Percentiles rank a stretch among this genome's conserved stretches.
These are phyloP conservation scores for Pseudohalonectria lignicola DNA, from an alignment of 2,329 filamentous ascomycete species.

Conservation along the genomic window DNA sequence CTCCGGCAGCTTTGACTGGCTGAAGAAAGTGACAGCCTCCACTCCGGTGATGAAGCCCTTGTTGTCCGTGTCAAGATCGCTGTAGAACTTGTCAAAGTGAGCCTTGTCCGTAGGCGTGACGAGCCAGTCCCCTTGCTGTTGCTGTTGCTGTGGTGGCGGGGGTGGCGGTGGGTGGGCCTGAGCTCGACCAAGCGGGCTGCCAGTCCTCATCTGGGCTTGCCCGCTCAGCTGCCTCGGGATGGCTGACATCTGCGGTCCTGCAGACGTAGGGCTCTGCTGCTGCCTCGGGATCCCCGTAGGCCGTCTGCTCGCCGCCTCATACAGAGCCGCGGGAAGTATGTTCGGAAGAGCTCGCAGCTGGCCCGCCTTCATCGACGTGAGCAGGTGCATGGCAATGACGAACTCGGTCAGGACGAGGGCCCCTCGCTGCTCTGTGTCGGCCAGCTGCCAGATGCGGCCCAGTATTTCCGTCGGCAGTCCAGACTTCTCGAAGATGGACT, in stretches of 20 bases:
- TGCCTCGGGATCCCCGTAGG: constrained; percentile 31
- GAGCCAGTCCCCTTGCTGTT: constrained; percentile 59
- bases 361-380: constrained; percentile 83
- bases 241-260: constrained; percentile 46
- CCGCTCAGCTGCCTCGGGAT: constrained; percentile 80
- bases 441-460: constrained; percentile 91
- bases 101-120: constrained; percentile 75
- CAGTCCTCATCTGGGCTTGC: constrained; percentile 47
- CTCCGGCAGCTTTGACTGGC: constrained; percentile 80
- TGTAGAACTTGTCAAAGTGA: constrained; percentile 80
- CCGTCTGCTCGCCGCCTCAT: constrained; percentile 77
- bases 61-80: constrained; percentile 67
- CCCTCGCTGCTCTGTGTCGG: constrained; percentile 87
- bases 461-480: constrained; percentile 80
- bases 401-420: constrained; percentile 83
- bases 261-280: constrained; percentile 39
- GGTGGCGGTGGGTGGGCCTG: constrained; percentile 34
- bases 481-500: constrained; percentile 90
- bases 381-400: constrained; percentile 94
- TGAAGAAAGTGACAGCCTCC: constrained; percentile 89
- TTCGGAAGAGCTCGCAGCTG: constrained; percentile 68
- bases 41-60: constrained; percentile 85
- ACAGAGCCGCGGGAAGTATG: constrained; percentile 72
- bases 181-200: constrained; percentile 43
- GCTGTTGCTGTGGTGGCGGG: constrained; percentile 30